These are phyloP conservation scores for Waltiozyma sp. DNA, from an alignment of 1,139 yeast genomes.

Conservation along the genomic window DNA sequence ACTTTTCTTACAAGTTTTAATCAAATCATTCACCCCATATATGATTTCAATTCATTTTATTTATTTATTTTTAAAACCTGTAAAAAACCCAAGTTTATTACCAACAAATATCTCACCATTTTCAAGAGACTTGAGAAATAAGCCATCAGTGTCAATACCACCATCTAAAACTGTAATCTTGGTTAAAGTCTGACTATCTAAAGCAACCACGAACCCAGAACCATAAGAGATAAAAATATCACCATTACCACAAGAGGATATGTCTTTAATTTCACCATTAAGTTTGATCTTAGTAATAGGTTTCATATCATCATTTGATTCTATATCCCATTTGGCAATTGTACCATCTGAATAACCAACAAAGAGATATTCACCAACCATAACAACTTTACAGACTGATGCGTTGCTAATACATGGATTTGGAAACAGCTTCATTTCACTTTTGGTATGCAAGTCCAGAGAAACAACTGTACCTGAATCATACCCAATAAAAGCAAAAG, in stretches of 20 bases:
- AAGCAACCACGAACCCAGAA: slow-evolving; percentile 1
- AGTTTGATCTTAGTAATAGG: slow-evolving; percentile 9
- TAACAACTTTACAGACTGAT: neutral
- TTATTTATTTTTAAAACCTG: neutral
- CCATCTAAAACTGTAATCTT: neutral
- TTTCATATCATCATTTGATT: slow-evolving; percentile 6
- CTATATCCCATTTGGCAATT: slow-evolving; percentile 30
- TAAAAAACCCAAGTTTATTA: neutral
- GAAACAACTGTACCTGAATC: slow-evolving; percentile 33
- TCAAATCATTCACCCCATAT: too few relatives aligned
- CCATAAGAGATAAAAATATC: slow-evolving; percentile 3
- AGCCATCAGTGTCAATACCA: neutral
- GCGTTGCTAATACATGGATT: neutral
- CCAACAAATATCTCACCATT: neutral
- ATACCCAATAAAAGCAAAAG: slow-evolving; percentile 35
- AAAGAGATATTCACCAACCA: slow-evolving; percentile 11
- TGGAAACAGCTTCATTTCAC: slow-evolving; percentile 11
- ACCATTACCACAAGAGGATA: neutral
- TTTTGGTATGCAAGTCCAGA: slow-evolving; percentile 25
- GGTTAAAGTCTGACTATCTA: neutral
- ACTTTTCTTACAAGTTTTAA: too few relatives aligned
- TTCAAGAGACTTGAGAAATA: neutral
- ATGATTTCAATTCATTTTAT: too few relatives aligned
- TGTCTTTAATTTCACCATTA: slow-evolving; percentile 2
- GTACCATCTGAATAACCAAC: slow-evolving; percentile 40